phyloP scores from a whole-genome alignment of 352 stramenopile genomes.

The Pythium dissotocum region DNA sequence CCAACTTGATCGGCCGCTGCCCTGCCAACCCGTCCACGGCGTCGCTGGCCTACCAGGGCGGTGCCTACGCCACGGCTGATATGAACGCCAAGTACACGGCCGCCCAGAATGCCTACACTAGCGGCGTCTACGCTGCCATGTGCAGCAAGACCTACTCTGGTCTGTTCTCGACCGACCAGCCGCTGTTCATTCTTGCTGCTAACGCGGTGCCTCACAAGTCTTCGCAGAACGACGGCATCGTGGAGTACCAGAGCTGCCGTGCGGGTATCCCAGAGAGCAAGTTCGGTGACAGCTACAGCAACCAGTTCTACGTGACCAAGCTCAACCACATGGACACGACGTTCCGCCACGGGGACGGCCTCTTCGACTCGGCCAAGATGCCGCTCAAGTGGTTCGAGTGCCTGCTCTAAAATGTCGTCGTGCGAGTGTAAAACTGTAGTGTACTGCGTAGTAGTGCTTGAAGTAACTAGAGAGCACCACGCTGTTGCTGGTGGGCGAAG shows the following conservation, averaged over 20 bases:
- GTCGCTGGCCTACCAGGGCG: slow-evolving; percentile 42
- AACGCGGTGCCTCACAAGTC: slow-evolving; percentile 44
- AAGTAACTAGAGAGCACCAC: too few species aligned
- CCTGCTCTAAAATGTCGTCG: slow-evolving; percentile 7
- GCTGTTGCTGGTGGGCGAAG: too few species aligned
- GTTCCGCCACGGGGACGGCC: slow-evolving; percentile 58
- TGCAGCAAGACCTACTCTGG: slow-evolving; percentile 44
- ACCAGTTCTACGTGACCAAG: slow-evolving; percentile 53
- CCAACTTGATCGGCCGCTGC: slow-evolving; percentile 39
- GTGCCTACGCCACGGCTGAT: slow-evolving; percentile 26
- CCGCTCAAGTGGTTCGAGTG: slow-evolving; percentile 78
- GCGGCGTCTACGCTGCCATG: slow-evolving; percentile 40
- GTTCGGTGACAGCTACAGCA: slow-evolving; percentile 40
- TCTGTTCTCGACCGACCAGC: slow-evolving; percentile 41
- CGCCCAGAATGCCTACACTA: slow-evolving; percentile 33
- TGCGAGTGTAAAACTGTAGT: too few species aligned
- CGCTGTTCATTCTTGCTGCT: slow-evolving; percentile 31
- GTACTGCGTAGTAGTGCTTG: too few species aligned
- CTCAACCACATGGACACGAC: slow-evolving; percentile 69
- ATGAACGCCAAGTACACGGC: slow-evolving; percentile 33
- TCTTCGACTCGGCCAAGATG: slow-evolving; percentile 47
- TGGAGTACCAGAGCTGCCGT: slow-evolving; percentile 62
- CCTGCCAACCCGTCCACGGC: slow-evolving; percentile 33
- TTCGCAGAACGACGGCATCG: slow-evolving; percentile 54
- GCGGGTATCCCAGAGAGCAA: slow-evolving; percentile 33